Conservation (phyloP, 768 basidiomycete genomes). For the Pulveroboletus ravenelii region DNA sequence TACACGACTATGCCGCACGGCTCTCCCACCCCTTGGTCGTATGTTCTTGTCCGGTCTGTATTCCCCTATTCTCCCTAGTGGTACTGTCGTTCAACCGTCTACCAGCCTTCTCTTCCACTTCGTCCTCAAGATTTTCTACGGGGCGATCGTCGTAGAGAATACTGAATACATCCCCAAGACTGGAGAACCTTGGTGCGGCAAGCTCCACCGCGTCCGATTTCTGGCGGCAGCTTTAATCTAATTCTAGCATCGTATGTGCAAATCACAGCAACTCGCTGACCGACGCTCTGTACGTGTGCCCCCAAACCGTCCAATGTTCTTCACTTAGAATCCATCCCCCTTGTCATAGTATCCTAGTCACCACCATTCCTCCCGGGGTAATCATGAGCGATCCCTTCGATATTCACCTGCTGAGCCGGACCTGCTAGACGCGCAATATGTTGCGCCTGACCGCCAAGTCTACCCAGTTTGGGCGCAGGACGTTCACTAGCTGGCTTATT, state of each 20-base stretch:
- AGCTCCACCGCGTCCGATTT: not conserved
- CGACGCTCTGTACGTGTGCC: conserved; percentile 66
- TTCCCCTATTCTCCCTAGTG: not conserved
- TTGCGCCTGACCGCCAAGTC: conserved; percentile 84
- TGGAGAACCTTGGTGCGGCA: conserved; percentile 66
- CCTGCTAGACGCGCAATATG: conserved; percentile 63
- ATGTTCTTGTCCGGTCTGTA: conserved; percentile 60
- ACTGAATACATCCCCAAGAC: conserved; percentile 62
- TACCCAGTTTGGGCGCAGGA: conserved; percentile 76
- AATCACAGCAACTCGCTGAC: conserved; percentile 87
- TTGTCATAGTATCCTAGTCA: conserved; percentile 56
- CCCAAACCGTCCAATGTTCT: not conserved
- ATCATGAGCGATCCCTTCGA: conserved; percentile 10
- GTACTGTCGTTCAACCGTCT: not conserved
- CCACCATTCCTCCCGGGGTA: conserved; percentile 68
- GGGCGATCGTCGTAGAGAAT: conserved; percentile 82
- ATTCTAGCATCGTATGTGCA: conserved; percentile 68
- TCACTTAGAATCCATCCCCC: not conserved
- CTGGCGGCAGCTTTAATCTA: not conserved
- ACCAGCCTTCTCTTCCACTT: conserved; percentile 67
- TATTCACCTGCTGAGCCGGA: conserved; percentile 4
- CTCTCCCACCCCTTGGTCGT: conserved; percentile 56
- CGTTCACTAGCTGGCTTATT: conserved; percentile 88
- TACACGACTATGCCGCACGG: conserved; percentile 31
- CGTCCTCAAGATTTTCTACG: conserved; percentile 89